Base-by-base conservation (phyloP, 345 rosid species). In the Acer saccharum region DNA sequence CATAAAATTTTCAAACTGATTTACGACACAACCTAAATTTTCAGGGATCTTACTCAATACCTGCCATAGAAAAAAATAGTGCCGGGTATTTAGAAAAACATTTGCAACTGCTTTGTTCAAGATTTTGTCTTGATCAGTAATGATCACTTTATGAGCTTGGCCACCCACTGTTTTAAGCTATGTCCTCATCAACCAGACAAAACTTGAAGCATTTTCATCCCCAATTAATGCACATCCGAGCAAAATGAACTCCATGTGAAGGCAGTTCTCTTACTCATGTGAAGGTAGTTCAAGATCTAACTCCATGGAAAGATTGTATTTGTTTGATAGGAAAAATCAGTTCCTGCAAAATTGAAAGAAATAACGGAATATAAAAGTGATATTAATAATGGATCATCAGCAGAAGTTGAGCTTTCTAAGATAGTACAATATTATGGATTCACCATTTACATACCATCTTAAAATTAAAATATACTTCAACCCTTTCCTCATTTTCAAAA, bases 1-100 rank as follows among this genome's bases (percentile, higher is more conserved):
- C 77, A 75, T 44, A 32, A 87, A 87, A 41, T n/a, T 20, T 66
- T 82, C 81, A 81, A 76, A 57, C 32, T 74, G 76, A 71, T 74
- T 72, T 17, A 68, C 20, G 5, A 65, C 58, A 60, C 52, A 14
- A 58, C 81, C 83, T 77, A 84, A 64, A 11, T 58, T 68, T 39
- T 76, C 75, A n/a, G 79, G 81, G 35, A 87, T 73, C 74, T 67
- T 80, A 62, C 65, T 74, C 69, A 85, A 76, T 41, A 87, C 64
- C 27, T 87, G 86, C 88, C 88, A 85, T 62, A 87, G 74, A 76
- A 87, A 80, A 80, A 80, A 81, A 64, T 82, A 81, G 73, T 85
- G 90, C 29, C 77, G 68, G 12, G 84, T 65, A 58, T 71, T 68
- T 3, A 84, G 87, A 69, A 87, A 81, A 2, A 83, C 85, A 21